Percentiles rank a stretch among this genome's conserved stretches.
phyloP scores from a whole-genome alignment of 805 yeast genomes.

The Kodamaea kakaduensis region DNA sequence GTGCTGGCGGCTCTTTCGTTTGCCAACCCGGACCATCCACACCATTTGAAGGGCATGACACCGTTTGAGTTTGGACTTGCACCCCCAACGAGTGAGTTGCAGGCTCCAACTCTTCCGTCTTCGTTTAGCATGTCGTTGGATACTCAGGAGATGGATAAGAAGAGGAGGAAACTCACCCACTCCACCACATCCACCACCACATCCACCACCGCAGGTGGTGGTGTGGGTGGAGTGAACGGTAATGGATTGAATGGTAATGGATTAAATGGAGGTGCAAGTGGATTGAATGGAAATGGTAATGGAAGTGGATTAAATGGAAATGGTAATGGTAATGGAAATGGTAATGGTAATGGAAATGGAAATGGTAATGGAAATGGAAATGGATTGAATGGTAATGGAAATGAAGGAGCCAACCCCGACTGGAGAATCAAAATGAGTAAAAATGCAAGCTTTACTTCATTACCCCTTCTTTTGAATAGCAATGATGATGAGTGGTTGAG shows the following conservation, averaged over 20 bases:
- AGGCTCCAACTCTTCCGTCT: conserved; percentile 8
- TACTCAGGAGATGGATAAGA: conserved; percentile 2
- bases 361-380: too few species aligned
- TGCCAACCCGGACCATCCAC: conserved; percentile 36
- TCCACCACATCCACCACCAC: too few species aligned
- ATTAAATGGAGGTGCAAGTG: too few species aligned
- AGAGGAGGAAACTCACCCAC: neutral
- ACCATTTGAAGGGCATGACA: conserved; percentile 38
- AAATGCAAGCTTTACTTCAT: conserved; percentile 7
- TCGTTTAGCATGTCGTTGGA: conserved; percentile 3
- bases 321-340: too few species aligned
- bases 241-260: too few species aligned
- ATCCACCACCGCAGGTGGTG: too few species aligned
- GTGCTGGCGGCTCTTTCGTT: conserved; percentile 22
- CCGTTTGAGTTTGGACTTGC: conserved; percentile 30
- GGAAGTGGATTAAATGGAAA: too few species aligned
- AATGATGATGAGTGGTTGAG: conserved; percentile 58
- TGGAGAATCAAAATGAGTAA: conserved; percentile 8
- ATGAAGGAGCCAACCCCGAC: conserved; percentile 2
- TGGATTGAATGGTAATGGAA: too few species aligned
- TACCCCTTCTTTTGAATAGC: conserved; percentile 7
- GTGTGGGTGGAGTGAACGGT: too few species aligned
- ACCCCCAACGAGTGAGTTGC: conserved; percentile 4
- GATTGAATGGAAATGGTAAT: too few species aligned
- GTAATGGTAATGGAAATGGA: too few species aligned